Evolutionary conservation across 495 filamentous ascomycete species (phyloP).

Genomic region (Aspergillus homomorphus): DNA sequence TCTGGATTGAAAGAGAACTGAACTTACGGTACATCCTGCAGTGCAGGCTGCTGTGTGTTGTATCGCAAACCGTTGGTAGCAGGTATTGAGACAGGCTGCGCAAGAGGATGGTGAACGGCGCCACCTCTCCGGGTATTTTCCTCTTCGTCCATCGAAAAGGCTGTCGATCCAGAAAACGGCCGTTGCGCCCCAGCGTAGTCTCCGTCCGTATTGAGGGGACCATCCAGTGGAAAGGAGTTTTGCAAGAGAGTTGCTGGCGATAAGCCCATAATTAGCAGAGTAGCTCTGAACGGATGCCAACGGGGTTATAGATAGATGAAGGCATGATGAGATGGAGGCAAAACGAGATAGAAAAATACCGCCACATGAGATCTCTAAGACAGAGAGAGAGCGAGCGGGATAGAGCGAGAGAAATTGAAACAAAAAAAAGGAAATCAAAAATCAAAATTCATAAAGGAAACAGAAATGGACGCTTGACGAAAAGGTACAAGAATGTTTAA

Average conservation of each 20-base stretch:
- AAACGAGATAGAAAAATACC: slow-evolving; percentile 11
- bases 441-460: slow-evolving; percentile 19
- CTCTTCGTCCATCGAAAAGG: slow-evolving; percentile 42
- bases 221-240: slow-evolving; percentile 37
- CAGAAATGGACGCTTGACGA: slow-evolving; percentile 15
- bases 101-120: slow-evolving; percentile 33
- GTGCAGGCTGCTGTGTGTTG: slow-evolving; percentile 41
- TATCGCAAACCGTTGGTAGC: slow-evolving; percentile 47
- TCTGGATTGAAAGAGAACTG: slow-evolving; percentile 43
- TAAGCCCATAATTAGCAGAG: slow-evolving; percentile 18
- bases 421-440: slow-evolving; percentile 18
- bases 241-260: slow-evolving; percentile 37
- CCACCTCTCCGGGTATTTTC: slow-evolving; percentile 41
- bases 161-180: slow-evolving; percentile 28
- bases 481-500: slow-evolving; percentile 22
- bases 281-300: slow-evolving; percentile 12
- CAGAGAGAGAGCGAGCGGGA: not conserved
- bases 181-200: slow-evolving; percentile 40
- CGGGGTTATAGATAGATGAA: slow-evolving; percentile 4
- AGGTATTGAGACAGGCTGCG: slow-evolving; percentile 39
- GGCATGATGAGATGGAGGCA: not conserved
- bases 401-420: slow-evolving; percentile 8
- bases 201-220: slow-evolving; percentile 38
- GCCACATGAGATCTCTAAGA: not conserved
- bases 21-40: slow-evolving; percentile 51